Evolutionary conservation across 2,329 filamentous ascomycete genomes (phyloP).

Genomic region (Fusarium sp.): DNA sequence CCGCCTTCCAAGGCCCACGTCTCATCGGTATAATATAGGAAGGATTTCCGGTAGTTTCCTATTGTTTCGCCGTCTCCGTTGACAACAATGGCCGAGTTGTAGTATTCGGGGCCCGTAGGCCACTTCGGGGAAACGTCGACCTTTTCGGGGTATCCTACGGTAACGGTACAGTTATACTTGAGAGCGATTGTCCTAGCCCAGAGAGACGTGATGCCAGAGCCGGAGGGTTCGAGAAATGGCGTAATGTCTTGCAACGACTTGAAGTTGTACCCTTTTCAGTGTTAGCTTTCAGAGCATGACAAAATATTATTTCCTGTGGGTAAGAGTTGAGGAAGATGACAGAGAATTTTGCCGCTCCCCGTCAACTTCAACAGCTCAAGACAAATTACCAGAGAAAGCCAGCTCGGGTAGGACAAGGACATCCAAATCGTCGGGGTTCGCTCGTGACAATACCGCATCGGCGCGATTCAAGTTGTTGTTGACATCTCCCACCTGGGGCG

Average conservation of each 20-base stretch:
- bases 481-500: constrained; percentile 75
- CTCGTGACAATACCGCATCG: constrained; percentile 63
- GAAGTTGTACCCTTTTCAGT: constrained; percentile 72
- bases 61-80: no score
- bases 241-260: constrained; percentile 73
- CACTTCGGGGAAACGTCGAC: no score
- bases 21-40: no score
- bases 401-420: constrained; percentile 80
- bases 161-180: constrained; percentile 74
- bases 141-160: constrained; percentile 80
- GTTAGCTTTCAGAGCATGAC: no score
- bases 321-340: no score
- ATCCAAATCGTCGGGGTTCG: constrained; percentile 67
- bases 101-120: no score
- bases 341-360: no score
- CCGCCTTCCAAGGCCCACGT: no score
- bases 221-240: constrained; percentile 74
- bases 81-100: no score
- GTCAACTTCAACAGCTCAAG: no score
- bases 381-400: constrained; percentile 80
- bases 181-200: constrained; percentile 77
- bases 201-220: constrained; percentile 72
- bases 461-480: constrained; percentile 67
- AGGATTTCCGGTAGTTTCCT: no score
- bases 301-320: no score